Conservation (phyloP, 352 stramenopile species). For the Phytophthora gonapodyides region DNA sequence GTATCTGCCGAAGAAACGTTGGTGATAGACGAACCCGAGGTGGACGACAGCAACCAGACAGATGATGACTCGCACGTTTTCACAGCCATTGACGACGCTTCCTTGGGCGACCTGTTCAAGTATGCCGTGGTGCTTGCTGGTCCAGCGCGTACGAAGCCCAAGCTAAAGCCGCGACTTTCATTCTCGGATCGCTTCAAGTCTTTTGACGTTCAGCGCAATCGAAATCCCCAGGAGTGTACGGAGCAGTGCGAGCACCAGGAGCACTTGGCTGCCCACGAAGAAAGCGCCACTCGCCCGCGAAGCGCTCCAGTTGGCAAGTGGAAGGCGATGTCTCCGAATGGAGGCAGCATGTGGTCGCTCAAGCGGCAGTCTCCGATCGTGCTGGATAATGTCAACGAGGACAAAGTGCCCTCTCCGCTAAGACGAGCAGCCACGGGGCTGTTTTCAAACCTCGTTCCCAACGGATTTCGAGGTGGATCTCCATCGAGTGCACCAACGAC, state of each 20-base stretch:
- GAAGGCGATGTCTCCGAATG: conserved; percentile 28
- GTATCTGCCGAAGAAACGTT: neutral
- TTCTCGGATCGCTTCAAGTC: conserved; percentile 47
- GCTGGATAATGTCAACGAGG: conserved; percentile 39
- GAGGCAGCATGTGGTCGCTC: conserved; percentile 28
- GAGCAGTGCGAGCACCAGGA: conserved; percentile 27
- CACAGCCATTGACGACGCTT: conserved; percentile 49
- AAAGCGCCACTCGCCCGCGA: conserved; percentile 11
- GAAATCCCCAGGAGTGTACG: conserved; percentile 46
- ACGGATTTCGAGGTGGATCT: conserved; percentile 27
- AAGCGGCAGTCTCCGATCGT: conserved; percentile 33
- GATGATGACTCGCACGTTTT: conserved; percentile 34
- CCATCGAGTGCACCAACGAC: conserved; percentile 29
- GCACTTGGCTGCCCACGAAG: conserved; percentile 11
- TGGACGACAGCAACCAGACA: conserved; percentile 37
- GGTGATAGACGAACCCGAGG: conserved; percentile 14
- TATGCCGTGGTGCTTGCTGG: conserved; percentile 70
- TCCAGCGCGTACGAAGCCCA: conserved; percentile 38
- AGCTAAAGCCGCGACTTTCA: conserved; percentile 34
- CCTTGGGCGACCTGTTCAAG: conserved; percentile 66
- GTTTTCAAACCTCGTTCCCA: conserved; percentile 43
- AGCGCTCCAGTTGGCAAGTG: conserved; percentile 31
- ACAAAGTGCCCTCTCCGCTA: conserved; percentile 26
- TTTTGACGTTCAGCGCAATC: conserved; percentile 48
- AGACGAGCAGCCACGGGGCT: conserved; percentile 36